Evolutionary conservation across 192 early-diverging fungal species (phyloP), one percentile per base, ranked within the genome.

Genomic region (Backusella morwellensis): DNA sequence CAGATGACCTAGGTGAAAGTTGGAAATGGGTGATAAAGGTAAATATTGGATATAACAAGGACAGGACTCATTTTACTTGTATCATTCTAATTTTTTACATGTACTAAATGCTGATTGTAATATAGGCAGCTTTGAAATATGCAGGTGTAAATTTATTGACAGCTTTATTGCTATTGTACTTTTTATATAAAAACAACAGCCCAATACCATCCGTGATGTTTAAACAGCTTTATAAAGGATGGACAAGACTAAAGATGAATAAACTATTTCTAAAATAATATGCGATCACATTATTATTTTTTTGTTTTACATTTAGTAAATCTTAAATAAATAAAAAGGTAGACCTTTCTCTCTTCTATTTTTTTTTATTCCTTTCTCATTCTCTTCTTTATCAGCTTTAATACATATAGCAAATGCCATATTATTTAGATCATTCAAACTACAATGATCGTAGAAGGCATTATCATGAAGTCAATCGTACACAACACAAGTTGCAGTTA

Each of bases 401-500:
- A 66, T 75, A 29, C 29, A 26, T 73, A 26, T 12, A 50, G 29
- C 5, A 74, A 35, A 36, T 74, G 26, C n/a, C 38, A 56, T 56
- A 73, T n/a, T 73, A 56, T 34, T 17, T 44, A 23, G 40, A 41
- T 40, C 32, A 44, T 34, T 41, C 72, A 21, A 73, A 56, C 72
- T 34, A 35, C 54, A 41, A 73, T 56, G 35, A 73, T 73, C 69
- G 41, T 21, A 36, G 11, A 32, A 23, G 41, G 14, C 34, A 54
- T 35, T 19, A 44, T 34, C 26, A 74, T 38, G 36, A 44, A 70
- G 21, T 26, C n/a, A 77, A 56, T 66, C 81, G 85, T 42, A 85
- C 84, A 26, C 85, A 86, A 70, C 81, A 85, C 32, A 86, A 86
- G 71, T 29, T 85, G 21, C 69, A 74, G 72, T 73, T 86, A 52